Base-by-base conservation (phyloP, 2,329 filamentous ascomycete genomes). In the Hymenoscyphus occultus region DNA sequence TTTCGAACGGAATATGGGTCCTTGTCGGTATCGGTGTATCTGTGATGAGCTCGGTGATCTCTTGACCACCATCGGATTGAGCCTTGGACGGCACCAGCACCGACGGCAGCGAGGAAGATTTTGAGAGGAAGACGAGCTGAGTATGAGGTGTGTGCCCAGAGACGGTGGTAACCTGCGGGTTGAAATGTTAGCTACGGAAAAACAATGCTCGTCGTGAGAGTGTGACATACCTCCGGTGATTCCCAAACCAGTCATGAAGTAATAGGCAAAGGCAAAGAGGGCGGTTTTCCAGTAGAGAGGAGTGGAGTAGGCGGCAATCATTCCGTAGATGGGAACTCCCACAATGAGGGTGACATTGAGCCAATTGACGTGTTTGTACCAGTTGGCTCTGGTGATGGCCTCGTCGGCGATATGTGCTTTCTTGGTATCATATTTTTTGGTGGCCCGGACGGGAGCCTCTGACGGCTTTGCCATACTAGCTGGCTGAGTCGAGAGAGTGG, bases 341-440 rank as follows among this genome's bases (percentile, higher is more conserved):
- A 96, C 78, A 76, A 96, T 94, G 77, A 97, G 85, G 68, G 83
- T 84, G 68, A 91, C 88, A 78, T 96, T 97, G 71, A 97, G 84
- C 92, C 93, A 97, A 84, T 96, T 93, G 82, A 97, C 85, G 76
- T 97, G 93, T 81, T 93, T 90, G 80, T 93, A 88, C 91, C 91
- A 95, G 82, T 96, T 97, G 74, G 83, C 81, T 78, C 83, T 84
- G 66, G 91, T 96, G 72, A 96, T 89, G 65, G 90, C 90, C 69
- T 86, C 86, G 70, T 96, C 92, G 70, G 91, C 87, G 79, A 96
- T 95, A 79, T 96, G 92, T 74, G 89, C 85, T 81, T 96, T 96
- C 82, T 89, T 81, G 65, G 77, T 56, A 66, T 87, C 84, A 70
- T 79, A 78, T 71, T 78, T 78, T 75, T 79, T 81, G 62, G 69